A percentile compares a stretch with the other conserved stretches of the same genome.
phyloP scores from a whole-genome alignment of 2,329 filamentous ascomycete genomes.

The Curvularia lunata region DNA sequence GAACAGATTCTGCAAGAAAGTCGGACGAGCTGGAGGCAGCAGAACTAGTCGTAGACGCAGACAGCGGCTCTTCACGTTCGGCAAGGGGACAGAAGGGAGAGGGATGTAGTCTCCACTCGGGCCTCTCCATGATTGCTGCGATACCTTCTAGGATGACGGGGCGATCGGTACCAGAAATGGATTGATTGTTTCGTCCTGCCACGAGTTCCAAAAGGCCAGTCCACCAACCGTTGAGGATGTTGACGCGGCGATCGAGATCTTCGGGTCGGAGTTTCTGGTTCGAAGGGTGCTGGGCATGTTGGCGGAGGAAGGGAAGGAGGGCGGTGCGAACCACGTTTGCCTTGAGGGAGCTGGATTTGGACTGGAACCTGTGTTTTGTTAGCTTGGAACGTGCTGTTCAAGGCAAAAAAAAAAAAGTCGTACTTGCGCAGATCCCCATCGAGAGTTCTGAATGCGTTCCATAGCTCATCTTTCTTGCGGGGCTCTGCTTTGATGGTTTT shows the following conservation, averaged over 20 bases:
- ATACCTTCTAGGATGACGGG: slow-evolving; percentile 80
- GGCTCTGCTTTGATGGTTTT: slow-evolving; percentile 48
- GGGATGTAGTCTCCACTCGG: slow-evolving; percentile 82
- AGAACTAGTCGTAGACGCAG: slow-evolving; percentile 62
- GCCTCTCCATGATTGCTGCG: slow-evolving; percentile 82
- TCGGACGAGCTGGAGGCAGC: slow-evolving; percentile 64
- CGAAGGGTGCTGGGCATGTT: slow-evolving; percentile 71
- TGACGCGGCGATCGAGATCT: slow-evolving; percentile 79
- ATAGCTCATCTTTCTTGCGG: slow-evolving; percentile 72
- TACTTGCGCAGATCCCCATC: slow-evolving; percentile 73
- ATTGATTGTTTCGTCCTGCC: slow-evolving; percentile 74
- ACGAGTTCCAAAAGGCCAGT: slow-evolving; percentile 80
- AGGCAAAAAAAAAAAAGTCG: slow-evolving; percentile 24
- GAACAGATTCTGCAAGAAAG: slow-evolving; percentile 76
- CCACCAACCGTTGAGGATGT: slow-evolving; percentile 92
- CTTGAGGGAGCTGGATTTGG: slow-evolving; percentile 75
- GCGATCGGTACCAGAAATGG: slow-evolving; percentile 82
- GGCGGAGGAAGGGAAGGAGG: slow-evolving; percentile 78
- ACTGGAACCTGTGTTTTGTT: slow-evolving; percentile 63
- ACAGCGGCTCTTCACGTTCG: slow-evolving; percentile 58
- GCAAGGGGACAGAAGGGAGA: slow-evolving; percentile 69
- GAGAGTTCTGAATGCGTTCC: slow-evolving; percentile 70
- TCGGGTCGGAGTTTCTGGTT: slow-evolving; percentile 72
- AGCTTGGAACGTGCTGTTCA: not conserved
- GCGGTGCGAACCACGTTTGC: slow-evolving; percentile 74